These are phyloP conservation scores for Globisporangium takayamanum DNA, from an alignment of 352 stramenopile species.

Conservation along the genomic window DNA sequence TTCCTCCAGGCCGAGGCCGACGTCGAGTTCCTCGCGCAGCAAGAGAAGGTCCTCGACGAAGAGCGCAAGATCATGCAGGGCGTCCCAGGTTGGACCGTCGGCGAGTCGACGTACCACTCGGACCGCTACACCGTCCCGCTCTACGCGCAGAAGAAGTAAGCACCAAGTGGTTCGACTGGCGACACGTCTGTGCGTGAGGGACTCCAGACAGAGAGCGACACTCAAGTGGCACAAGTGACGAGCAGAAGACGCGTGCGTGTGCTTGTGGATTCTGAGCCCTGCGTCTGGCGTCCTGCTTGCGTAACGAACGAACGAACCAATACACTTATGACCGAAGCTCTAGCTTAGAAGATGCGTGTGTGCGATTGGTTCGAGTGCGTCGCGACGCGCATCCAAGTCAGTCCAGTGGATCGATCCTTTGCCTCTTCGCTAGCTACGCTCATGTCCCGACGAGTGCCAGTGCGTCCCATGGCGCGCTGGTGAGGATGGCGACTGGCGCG, in stretches of 20 bases:
- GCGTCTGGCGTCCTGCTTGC: no score
- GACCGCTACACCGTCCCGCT: conserved; percentile 72
- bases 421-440: not conserved
- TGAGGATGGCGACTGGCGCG: not conserved
- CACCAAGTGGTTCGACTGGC: not conserved
- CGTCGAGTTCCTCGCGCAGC: conserved; percentile 79
- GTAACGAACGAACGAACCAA: not conserved
- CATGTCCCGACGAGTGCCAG: not conserved
- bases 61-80: conserved; percentile 95
- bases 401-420: not conserved
- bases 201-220: no score
- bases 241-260: no score
- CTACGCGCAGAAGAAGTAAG: conserved; percentile 75
- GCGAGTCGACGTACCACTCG: conserved; percentile 87
- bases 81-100: conserved; percentile 88
- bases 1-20: conserved; percentile 96
- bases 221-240: no score
- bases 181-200: no score
- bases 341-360: no score
- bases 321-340: not conserved
- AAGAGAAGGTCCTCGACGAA: conserved; percentile 85
- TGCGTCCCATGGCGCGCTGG: no score
- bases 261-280: no score
- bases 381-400: no score
- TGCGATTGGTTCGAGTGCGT: no score